Percentiles rank a stretch among this genome's conserved stretches.
phyloP scores from a whole-genome alignment of 116 monocot genomes.

The Cymodocea nodosa region DNA sequence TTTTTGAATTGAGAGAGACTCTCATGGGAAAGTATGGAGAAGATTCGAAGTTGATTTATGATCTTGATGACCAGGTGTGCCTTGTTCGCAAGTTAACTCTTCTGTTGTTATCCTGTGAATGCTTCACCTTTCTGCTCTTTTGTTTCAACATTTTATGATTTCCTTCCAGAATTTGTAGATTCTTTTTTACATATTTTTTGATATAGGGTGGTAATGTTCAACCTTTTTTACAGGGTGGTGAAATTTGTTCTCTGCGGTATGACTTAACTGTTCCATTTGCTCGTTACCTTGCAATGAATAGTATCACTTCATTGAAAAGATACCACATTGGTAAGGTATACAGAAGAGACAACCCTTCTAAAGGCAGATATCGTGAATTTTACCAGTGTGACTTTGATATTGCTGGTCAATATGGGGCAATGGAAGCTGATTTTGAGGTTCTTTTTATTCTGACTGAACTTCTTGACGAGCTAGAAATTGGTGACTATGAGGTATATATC shows the following conservation, averaged over 20 bases:
- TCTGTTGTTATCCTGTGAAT: background rate
- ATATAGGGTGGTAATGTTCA: background rate
- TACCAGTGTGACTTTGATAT: slow-evolving; percentile 99
- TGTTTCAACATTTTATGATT: too few relatives aligned
- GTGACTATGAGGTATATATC: slow-evolving; percentile 68
- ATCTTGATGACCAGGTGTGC: slow-evolving; percentile 96
- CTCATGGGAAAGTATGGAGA: slow-evolving; percentile 99
- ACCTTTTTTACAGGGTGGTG: slow-evolving; percentile 67
- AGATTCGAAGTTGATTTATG: slow-evolving; percentile 98
- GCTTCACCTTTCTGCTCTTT: background rate
- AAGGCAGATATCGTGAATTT: slow-evolving; percentile 93
- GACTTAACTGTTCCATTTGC: slow-evolving; percentile 99
- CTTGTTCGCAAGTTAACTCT: background rate
- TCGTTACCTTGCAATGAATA: slow-evolving; percentile 82
- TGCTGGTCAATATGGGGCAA: slow-evolving; percentile 72
- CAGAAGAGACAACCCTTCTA: slow-evolving; percentile 93
- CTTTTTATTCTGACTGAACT: slow-evolving; percentile 71
- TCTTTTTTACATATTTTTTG: background rate
- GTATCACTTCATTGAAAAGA: slow-evolving; percentile 63
- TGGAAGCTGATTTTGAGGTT: slow-evolving; percentile 96
- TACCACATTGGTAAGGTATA: slow-evolving; percentile 98
- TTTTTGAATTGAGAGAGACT: slow-evolving; percentile 94
- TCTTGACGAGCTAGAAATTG: slow-evolving; percentile 71
- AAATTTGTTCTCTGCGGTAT: slow-evolving; percentile 88
- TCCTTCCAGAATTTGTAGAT: background rate